Base-by-base conservation (phyloP, 2,329 filamentous ascomycete genomes). In the Zasmidium angulare region DNA sequence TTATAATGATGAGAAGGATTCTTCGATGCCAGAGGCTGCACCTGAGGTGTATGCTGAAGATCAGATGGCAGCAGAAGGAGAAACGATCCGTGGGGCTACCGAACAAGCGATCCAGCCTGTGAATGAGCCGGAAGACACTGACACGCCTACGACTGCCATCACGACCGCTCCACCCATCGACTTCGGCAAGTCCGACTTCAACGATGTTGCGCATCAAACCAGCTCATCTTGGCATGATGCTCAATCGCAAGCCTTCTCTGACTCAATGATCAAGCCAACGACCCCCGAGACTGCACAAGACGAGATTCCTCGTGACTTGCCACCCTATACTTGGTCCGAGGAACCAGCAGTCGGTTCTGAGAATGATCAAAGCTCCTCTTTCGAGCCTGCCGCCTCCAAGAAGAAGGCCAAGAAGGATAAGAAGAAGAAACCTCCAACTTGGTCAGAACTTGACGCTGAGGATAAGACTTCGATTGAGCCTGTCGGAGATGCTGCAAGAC, bases 331-430 rank as follows among this genome's bases (percentile, higher is more conserved):
- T 17, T 10, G 3, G 9, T 3, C n/a, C 36, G 56, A 56, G 20
- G 56, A 46, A 17, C 20, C 21, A 24, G 19, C 47, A 4, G 22
- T 31, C 12, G 22, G 24, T 17, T 11, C 21, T 7, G 12, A 31
- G 29, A 19, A 46, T 4, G 36, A 43, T 7, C 36, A 43, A 19
- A 4, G 4, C 3, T 43, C 36, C 3, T 17, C 36, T 17, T 43
- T 43, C 36, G 52, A 59, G 21, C 40, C 56, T 31, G 49, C 46
- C 11, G 53, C 46, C 9, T 57, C 55, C 24, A 63, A 64, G 20
- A 72, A 72, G 61, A 73, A 75, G 53, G 63, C 49, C 50, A 67
- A 67, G 50, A 67, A 67, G 56, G 46, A 56, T 40, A 62, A 60
- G 46, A 60, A 62, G 59, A 55, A 50, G n/a, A 47, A 50, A 6